Base-by-base conservation (phyloP, 306 rosid genomes). In the Begonia masoniana region DNA sequence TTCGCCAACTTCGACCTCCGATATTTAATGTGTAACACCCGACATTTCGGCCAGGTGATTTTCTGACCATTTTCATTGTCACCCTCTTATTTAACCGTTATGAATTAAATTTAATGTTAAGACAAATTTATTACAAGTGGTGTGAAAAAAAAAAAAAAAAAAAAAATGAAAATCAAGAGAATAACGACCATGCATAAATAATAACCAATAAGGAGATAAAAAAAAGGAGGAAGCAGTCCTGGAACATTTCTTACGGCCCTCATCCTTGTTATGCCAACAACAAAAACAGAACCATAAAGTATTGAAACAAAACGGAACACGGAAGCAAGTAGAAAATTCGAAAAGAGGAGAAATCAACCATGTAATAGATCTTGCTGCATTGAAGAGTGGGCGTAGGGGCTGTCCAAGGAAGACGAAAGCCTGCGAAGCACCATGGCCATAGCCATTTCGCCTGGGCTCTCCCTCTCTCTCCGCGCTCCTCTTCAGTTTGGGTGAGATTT, bases 341-440 rank as follows among this genome's bases (percentile, higher is more conserved):
- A 51, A 13, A 51, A 23, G 54, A 15, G 17, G 17, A 47, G 47
- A 43, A 54, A 55, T 50, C 6, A 47, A 89, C 97, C 91, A 78
- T 83, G 81, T 78, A 78, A 62, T 79, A 81, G 65, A 82, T 66
- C 13, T 91, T 78, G 59, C 60, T 51, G 50, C 86, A 65, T 61
- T 81, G 77, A 76, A 70, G 62, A 83, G 76, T 60, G 93, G 85
- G 10, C 95, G 91, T 50, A 81, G 39, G 39, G 91, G 77, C 68
- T 82, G 65, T 81, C 60, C 43, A 83, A 7, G 51, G 94, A 85
- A 57, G 95, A 71, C 5, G 97, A 83, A 66, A 85, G 89, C 76
- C 83, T 78, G n/a, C 94, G 94, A 67, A 85, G 88, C 41, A 95
- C 91, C 91, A 83, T 68, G 57, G 94, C 91, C 95, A 89, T 76